phyloP scores from a whole-genome alignment of 768 basidiomycete species.

The Cyclocybe cylindracea region DNA sequence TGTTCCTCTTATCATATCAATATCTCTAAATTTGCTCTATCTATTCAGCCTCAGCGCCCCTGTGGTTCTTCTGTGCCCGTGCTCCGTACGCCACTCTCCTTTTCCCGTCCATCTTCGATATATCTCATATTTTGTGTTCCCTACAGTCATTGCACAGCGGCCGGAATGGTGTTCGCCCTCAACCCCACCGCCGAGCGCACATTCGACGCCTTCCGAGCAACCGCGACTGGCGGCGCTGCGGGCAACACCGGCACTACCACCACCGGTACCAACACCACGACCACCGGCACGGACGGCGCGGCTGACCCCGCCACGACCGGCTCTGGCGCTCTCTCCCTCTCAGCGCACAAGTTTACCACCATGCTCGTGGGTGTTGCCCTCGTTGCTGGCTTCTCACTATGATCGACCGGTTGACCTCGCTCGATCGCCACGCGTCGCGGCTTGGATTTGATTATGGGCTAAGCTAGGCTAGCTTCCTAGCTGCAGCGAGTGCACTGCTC shows the following conservation, averaged over 20 bases:
- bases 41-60: slow-evolving; percentile 34
- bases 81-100: slow-evolving; percentile 21
- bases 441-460: too few relatives aligned
- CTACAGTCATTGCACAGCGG: slow-evolving; percentile 40
- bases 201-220: slow-evolving; percentile 38
- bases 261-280: slow-evolving; percentile 7
- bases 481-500: too few relatives aligned
- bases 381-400: slow-evolving; percentile 20
- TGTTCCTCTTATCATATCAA: background rate
- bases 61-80: slow-evolving; percentile 58
- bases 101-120: background rate
- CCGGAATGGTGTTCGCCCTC: slow-evolving; percentile 58
- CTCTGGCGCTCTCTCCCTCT: slow-evolving; percentile 6
- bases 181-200: slow-evolving; percentile 49
- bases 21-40: background rate
- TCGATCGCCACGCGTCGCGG: too few relatives aligned
- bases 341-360: slow-evolving; percentile 12
- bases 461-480: too few relatives aligned
- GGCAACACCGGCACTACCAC: slow-evolving; percentile 8
- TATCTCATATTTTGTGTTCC: background rate
- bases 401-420: background rate
- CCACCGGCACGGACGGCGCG: slow-evolving; percentile 3
- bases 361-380: slow-evolving; percentile 17
- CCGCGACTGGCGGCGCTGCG: slow-evolving; percentile 14
- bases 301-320: background rate